Evolutionary conservation across 495 filamentous ascomycete genomes (phyloP).

Genomic region (Podospora pseudocomata): DNA sequence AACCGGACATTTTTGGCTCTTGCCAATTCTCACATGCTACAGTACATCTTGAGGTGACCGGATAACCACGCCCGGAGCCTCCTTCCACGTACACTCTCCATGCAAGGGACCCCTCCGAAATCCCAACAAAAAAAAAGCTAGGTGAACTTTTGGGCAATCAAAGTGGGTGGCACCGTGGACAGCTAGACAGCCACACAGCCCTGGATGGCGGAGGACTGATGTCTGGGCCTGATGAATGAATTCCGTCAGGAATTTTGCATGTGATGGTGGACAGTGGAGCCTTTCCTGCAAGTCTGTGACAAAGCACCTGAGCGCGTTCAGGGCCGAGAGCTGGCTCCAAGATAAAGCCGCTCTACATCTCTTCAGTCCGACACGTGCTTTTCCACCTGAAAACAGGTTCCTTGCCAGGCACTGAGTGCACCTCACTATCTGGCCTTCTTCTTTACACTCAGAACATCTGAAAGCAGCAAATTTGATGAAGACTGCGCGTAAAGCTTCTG

Average conservation of each 20-base stretch:
- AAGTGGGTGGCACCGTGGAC: too few species aligned
- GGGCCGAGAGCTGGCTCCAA: background rate
- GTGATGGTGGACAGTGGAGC: background rate
- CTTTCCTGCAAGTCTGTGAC: background rate
- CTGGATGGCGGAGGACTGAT: too few species aligned
- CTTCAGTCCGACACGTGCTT: background rate
- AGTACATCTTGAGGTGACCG: background rate
- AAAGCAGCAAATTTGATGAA: too few species aligned
- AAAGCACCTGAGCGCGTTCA: background rate
- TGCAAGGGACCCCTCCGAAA: background rate
- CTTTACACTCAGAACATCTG: too few species aligned
- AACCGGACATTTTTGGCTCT: constrained; percentile 56
- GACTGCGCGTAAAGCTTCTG: too few species aligned
- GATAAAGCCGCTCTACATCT: background rate
- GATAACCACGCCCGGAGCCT: background rate
- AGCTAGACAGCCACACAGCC: too few species aligned
- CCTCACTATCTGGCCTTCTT: too few species aligned
- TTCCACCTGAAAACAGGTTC: background rate
- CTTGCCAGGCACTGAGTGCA: background rate
- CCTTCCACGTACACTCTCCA: background rate
- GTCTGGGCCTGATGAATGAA: background rate
- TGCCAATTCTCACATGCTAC: background rate
- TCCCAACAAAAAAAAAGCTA: background rate
- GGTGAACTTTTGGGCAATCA: too few species aligned
- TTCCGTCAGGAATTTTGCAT: background rate